These are phyloP conservation scores for Picochlorum sp. DNA, from an alignment of 139 green algal genomes.

Conservation along the genomic window DNA sequence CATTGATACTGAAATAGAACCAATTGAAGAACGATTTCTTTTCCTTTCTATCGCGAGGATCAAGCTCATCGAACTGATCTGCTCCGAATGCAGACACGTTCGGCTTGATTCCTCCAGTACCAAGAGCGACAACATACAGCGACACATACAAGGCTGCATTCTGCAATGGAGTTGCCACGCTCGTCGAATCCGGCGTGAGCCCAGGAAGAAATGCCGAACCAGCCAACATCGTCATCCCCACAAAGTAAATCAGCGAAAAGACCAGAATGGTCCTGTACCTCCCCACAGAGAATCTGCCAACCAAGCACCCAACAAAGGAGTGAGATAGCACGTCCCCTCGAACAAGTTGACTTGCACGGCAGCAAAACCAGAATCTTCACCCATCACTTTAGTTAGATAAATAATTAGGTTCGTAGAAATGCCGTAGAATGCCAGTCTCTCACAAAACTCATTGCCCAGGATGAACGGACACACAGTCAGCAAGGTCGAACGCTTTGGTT, in stretches of 20 bases:
- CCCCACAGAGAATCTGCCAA: conserved; percentile 83
- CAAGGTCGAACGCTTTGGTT: conserved; percentile 42
- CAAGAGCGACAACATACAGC: conserved; percentile 81
- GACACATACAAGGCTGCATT: conserved; percentile 48
- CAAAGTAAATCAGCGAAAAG: conserved; percentile 85
- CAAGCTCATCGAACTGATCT: conserved; percentile 89
- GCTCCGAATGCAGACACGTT: conserved; percentile 95
- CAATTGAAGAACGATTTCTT: conserved; percentile 94
- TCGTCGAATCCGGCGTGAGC: conserved; percentile 32
- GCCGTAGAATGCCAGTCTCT: conserved; percentile 85
- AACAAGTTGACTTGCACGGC: conserved; percentile 80
- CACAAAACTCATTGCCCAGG: conserved; percentile 86
- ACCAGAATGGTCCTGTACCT: conserved; percentile 93
- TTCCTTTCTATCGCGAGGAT: conserved; percentile 60
- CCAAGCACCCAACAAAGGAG: conserved; percentile 84
- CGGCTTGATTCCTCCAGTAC: conserved; percentile 95
- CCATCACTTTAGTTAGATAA: conserved; percentile 77
- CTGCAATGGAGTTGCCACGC: conserved; percentile 41
- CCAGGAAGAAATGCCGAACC: conserved; percentile 37
- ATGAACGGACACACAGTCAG: conserved; percentile 84
- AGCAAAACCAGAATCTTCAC: conserved; percentile 58
- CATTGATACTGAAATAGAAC: conserved; percentile 97
- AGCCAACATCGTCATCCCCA: conserved; percentile 67
- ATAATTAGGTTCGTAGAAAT: conserved; percentile 85
- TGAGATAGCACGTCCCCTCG: conserved; percentile 87